These are phyloP conservation scores for Geum urbanum DNA, from an alignment of 306 rosid genomes.

Conservation along the genomic window DNA sequence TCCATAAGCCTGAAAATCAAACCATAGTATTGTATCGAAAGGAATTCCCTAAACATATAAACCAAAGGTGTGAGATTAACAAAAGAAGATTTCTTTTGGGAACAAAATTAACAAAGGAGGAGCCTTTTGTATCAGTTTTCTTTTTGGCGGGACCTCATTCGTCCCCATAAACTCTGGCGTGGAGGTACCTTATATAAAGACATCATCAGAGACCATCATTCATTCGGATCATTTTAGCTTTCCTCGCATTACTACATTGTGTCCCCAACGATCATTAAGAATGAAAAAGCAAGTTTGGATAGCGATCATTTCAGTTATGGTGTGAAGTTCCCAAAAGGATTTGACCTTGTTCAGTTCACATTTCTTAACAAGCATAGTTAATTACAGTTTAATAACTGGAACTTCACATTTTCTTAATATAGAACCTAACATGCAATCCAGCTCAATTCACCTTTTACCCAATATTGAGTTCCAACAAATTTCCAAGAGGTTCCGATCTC, in stretches of 20 bases:
- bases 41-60: background rate
- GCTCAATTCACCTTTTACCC: no score
- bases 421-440: no score
- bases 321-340: background rate
- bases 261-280: background rate
- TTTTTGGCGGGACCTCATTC: background rate
- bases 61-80: background rate
- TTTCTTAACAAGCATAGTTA: no score
- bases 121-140: background rate
- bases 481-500: no score
- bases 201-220: constrained; percentile 2
- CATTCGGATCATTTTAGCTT: background rate
- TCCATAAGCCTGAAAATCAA: background rate
- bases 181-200: background rate
- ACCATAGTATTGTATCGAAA: background rate
- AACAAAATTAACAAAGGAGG: background rate
- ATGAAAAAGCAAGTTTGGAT: background rate
- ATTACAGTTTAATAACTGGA: no score
- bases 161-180: background rate
- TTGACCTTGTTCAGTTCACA: background rate
- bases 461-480: no score
- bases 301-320: background rate
- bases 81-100: background rate
- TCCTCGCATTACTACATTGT: background rate
- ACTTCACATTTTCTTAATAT: no score